Percentiles rank a stretch among this genome's conserved stretches.
These are phyloP conservation scores for Phytophthora ohioensis DNA, from an alignment of 352 stramenopile genomes.

Conservation along the genomic window DNA sequence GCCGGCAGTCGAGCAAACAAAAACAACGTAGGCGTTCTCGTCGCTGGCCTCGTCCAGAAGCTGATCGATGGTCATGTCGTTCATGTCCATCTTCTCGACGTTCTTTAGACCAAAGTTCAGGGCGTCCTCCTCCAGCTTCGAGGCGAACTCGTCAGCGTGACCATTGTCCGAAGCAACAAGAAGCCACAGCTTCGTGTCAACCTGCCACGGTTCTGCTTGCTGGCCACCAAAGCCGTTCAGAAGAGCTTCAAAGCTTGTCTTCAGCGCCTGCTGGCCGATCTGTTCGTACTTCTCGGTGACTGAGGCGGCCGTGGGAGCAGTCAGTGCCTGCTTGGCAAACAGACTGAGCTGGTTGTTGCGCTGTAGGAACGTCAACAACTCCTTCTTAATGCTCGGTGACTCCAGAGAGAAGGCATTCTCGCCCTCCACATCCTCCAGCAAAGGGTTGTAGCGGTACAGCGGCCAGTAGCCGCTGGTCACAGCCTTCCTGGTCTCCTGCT, in stretches of 20 bases:
- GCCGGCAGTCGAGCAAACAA: conserved; percentile 82
- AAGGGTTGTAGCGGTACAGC: conserved; percentile 93
- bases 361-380: conserved; percentile 90
- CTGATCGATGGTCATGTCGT: conserved; percentile 79
- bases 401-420: conserved; percentile 93
- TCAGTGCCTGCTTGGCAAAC: conserved; percentile 83
- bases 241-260: conserved; percentile 84
- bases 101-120: conserved; percentile 76
- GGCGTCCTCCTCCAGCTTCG: conserved; percentile 77
- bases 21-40: conserved; percentile 75
- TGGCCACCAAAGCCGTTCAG: conserved; percentile 71
- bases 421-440: conserved; percentile 75
- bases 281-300: conserved; percentile 76
- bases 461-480: conserved; percentile 92
- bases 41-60: conserved; percentile 76
- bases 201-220: conserved; percentile 61
- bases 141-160: conserved; percentile 76
- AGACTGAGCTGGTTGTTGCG: conserved; percentile 92
- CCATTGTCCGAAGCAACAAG: conserved; percentile 83
- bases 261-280: conserved; percentile 85
- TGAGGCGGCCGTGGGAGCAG: conserved; percentile 41
- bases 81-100: conserved; percentile 87
- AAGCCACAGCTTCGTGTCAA: conserved; percentile 80
- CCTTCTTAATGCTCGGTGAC: conserved; percentile 92
- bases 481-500: conserved; percentile 90